Evolutionary conservation across 495 filamentous ascomycete genomes (phyloP).

Genomic region (Neurospora tetraspora): DNA sequence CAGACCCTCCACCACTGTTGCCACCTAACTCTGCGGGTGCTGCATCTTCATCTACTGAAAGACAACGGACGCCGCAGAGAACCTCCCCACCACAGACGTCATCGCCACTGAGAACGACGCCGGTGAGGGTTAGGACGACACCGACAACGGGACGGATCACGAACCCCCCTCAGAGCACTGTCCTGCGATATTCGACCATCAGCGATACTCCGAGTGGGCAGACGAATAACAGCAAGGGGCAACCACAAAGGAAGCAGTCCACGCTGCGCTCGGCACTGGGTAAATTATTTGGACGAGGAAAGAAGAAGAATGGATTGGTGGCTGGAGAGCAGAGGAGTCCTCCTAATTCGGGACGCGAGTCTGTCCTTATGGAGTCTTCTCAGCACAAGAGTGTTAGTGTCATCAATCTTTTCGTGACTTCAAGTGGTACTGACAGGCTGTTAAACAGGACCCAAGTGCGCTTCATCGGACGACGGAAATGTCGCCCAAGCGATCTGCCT

Average conservation of each 20-base stretch:
- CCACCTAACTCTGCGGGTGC: conserved; percentile 10
- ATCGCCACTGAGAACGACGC: conserved; percentile 7
- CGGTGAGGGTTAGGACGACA: conserved; percentile 8
- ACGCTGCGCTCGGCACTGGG: conserved; percentile 38
- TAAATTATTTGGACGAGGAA: conserved; percentile 40
- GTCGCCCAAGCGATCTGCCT: conserved; percentile 38
- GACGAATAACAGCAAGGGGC: conserved; percentile 21
- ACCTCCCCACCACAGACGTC: conserved; percentile 10
- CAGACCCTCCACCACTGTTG: conserved; percentile 14
- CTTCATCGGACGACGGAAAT: conserved; percentile 18
- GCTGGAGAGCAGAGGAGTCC: conserved; percentile 10
- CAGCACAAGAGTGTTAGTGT: conserved; percentile 40
- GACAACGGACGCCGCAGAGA: conserved; percentile 13
- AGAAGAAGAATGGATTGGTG: conserved; percentile 26
- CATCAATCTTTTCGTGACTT: background rate
- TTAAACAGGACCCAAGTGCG: conserved; percentile 33
- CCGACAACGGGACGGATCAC: conserved; percentile 20
- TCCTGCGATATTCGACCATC: conserved; percentile 28
- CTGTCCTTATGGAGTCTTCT: conserved; percentile 7
- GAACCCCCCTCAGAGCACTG: conserved; percentile 22
- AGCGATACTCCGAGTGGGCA: conserved; percentile 27
- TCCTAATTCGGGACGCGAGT: conserved; percentile 11
- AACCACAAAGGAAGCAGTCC: conserved; percentile 40
- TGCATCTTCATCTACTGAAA: conserved; percentile 15
- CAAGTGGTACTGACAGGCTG: conserved; percentile 9